These are phyloP conservation scores for Pyrenophora tritici-repentis DNA, from an alignment of 2,329 filamentous ascomycete genomes.

Conservation along the genomic window DNA sequence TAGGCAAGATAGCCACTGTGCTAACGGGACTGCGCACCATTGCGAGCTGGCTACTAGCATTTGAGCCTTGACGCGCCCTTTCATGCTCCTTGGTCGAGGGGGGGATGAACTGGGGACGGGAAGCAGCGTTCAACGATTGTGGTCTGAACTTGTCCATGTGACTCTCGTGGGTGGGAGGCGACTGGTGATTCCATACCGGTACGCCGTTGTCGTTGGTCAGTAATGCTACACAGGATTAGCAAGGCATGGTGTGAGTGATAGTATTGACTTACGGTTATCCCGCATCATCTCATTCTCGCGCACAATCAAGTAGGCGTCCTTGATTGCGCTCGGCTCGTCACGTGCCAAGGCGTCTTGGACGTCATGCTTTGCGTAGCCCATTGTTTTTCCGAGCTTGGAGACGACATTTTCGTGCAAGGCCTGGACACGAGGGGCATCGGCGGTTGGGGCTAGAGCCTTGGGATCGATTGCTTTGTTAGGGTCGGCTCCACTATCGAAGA, in stretches of 20 bases:
- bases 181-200: constrained; percentile 61
- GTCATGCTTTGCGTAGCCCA: constrained; percentile 95
- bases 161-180: constrained; percentile 57
- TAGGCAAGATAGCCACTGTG: constrained; percentile 90
- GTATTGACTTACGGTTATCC: constrained; percentile 75
- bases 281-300: constrained; percentile 98
- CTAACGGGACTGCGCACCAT: constrained; percentile 58
- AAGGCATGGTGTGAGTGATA: constrained; percentile 7
- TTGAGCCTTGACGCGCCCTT: constrained; percentile 52
- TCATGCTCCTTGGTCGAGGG: constrained; percentile 41
- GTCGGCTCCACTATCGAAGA: constrained; percentile 91
- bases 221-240: constrained; percentile 51
- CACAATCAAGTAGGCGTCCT: constrained; percentile 98
- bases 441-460: constrained; percentile 75
- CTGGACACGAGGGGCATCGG: constrained; percentile 76
- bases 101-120: constrained; percentile 41
- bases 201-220: constrained; percentile 56
- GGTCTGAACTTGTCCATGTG: constrained; percentile 40
- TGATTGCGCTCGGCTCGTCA: constrained; percentile 94
- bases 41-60: constrained; percentile 47
- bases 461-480: constrained; percentile 89
- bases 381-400: constrained; percentile 93
- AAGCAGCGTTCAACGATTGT: constrained; percentile 38
- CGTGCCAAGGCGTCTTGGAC: constrained; percentile 92
- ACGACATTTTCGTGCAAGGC: constrained; percentile 91